Base-by-base conservation (phyloP, 495 filamentous ascomycete genomes). In the Rhypophila decipiens region DNA sequence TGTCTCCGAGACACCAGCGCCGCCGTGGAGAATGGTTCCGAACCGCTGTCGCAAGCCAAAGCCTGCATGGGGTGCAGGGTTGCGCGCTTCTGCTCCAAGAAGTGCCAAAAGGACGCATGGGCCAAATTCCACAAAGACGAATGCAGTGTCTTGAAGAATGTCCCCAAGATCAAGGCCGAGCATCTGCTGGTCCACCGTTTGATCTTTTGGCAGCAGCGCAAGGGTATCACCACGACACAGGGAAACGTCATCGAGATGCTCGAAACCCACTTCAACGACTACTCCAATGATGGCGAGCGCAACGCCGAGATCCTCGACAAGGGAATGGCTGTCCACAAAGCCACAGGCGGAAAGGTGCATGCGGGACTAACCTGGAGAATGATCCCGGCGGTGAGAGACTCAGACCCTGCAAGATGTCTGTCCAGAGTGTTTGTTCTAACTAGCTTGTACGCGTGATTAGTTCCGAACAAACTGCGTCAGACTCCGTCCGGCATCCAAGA, bases 81-180 rank as follows among this genome's bases (percentile, higher is more conserved):
- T 11, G 75, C 81, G 0, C 76, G 71, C 47, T 89, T 86, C 60
- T 89, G 85, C 59, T 73, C 75, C 39, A 79, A 78, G 52, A 5
- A 46, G 38, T 64, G 60, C 51, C 60, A 61, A 36, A 52, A 49
- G 31, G 19, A 21, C 3, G 57, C 50, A 0, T 64, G 57, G 60
- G 13, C 1, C 17, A 23, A 24, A 5, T 57, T 50, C 29, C 60
- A 64, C 39, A 57, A 44, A 18, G 53, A 57, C 12, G 60, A 64
- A 39, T 59, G 60, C 55, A 49, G 47, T 17, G 33, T 50, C 4
- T 42, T 61, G 21, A 31, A 44, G 22, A 37, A 47, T 5, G 10
- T n/a, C 2, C 54, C 54, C 0, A 5, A 4, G 18, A 55, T 60
- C 29, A 44, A 45, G 24, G n/a, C 49, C 11, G 39, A 39, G 19